Evolutionary conservation across 108 stramenopile genomes (phyloP).

Genomic region (Conticribra weissflogii): DNA sequence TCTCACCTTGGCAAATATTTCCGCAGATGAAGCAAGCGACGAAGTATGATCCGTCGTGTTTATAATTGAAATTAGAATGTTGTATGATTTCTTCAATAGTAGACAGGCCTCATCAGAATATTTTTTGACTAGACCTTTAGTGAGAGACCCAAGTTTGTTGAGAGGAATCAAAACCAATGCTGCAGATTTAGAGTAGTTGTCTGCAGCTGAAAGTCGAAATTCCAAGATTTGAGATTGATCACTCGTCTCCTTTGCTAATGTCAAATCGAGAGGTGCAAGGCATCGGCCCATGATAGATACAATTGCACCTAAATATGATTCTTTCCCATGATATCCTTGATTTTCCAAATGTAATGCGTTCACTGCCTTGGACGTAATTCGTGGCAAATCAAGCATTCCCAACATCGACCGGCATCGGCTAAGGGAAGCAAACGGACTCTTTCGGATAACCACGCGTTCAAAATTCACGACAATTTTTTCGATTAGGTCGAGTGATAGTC

Average conservation of each 20-base stretch:
- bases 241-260: conserved; percentile 11
- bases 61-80: conserved; percentile 23
- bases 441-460: conserved; percentile 22
- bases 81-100: conserved; percentile 33
- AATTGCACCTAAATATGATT: conserved; percentile 8
- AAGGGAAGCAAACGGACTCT: conserved; percentile 19
- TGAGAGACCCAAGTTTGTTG: conserved; percentile 3
- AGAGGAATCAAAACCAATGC: conserved; percentile 21
- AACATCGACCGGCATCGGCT: conserved; percentile 37
- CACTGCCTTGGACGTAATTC: conserved; percentile 35
- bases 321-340: conserved; percentile 1
- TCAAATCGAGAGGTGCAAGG: conserved; percentile 34
- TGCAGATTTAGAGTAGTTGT: conserved; percentile 36
- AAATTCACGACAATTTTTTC: conserved; percentile 21
- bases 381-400: conserved; percentile 27
- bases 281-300: conserved; percentile 35
- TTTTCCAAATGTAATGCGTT: conserved; percentile 7
- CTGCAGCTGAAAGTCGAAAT: conserved; percentile 30
- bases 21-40: conserved; percentile 28
- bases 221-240: conserved; percentile 19
- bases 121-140: conserved; percentile 9
- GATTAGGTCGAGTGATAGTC: neutral
- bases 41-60: conserved; percentile 3
- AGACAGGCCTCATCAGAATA: conserved; percentile 8
- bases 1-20: conserved; percentile 44